Percentiles rank a stretch among this genome's conserved stretches.
Evolutionary conservation across 2,329 filamentous ascomycete genomes (phyloP).

Genomic region (Myrmaecium sp.): DNA sequence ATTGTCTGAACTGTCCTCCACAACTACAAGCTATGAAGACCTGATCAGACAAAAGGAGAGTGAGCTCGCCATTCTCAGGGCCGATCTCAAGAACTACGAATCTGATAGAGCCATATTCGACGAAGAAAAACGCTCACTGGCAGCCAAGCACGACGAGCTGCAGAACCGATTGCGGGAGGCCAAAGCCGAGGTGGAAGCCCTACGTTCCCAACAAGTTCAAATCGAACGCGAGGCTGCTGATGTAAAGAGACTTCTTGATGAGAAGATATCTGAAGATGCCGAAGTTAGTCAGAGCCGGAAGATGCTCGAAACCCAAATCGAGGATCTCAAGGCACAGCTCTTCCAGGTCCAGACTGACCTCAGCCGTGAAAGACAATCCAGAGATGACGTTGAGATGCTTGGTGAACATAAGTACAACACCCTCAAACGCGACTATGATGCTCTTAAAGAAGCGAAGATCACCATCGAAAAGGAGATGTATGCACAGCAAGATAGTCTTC

Average conservation of each 20-base stretch:
- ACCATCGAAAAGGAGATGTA: constrained; percentile 97
- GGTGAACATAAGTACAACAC: constrained; percentile 74
- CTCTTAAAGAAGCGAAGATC: constrained; percentile 85
- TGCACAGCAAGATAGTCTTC: constrained; percentile 78
- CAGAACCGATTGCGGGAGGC: constrained; percentile 62
- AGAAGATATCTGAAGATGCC: constrained; percentile 75
- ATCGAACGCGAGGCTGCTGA: constrained; percentile 80
- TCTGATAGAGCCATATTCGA: constrained; percentile 65
- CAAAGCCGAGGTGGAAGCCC: constrained; percentile 73
- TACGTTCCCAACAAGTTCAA: constrained; percentile 68
- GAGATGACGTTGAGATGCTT: constrained; percentile 82
- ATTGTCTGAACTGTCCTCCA: constrained; percentile 71
- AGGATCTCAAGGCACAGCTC: constrained; percentile 70
- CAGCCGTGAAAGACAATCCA: constrained; percentile 78
- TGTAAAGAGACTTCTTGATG: constrained; percentile 70
- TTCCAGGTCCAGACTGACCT: constrained; percentile 76
- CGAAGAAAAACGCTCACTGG: constrained; percentile 55
- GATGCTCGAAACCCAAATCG: constrained; percentile 72
- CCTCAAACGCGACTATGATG: constrained; percentile 70
- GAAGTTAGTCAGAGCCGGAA: constrained; percentile 65
- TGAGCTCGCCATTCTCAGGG: constrained; percentile 69
- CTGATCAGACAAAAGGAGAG: constrained; percentile 87
- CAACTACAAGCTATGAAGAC: constrained; percentile 89
- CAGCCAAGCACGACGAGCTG: constrained; percentile 63
- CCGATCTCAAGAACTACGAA: constrained; percentile 70